Base-by-base conservation (phyloP, 73 alveolate species). In the Blepharisma stoltei region DNA sequence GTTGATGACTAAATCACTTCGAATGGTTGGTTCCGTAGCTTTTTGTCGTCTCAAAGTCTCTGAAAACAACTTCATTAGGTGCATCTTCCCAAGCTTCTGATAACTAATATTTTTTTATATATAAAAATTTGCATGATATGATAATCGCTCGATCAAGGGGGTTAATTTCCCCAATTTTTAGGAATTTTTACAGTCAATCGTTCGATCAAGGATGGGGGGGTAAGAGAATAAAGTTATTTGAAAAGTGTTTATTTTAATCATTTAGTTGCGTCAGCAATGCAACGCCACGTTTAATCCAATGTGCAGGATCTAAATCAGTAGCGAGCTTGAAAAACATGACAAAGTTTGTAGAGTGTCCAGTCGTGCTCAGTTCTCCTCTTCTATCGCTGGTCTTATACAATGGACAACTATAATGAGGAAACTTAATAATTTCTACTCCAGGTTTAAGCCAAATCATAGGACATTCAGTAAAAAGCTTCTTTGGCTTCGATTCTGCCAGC, bases 371-470 rank as follows among this genome's bases (percentile, higher is more conserved):
- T 71, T 90, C 91, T 37, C 99, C 99, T 69, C 98, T 93, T 65
- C 99, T 87, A 60, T 83, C 90, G 45, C 98, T 88, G 45, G 99
- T 96, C 92, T 96, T 96, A 90, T 96, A 96, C 54, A 96, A 85
- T 5, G 99, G 99, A 71, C 98, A 94, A 25, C 85, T 87, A 80
- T 96, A 96, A 89, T 76, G 86, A 90, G 69, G 81, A 88, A 92
- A 82, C 89, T 50, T 93, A 69, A 45, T 92, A 89, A 44, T 81
- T 90, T 83, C 84, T 87, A 86, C 45, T 92, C 95, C 84, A 78
- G 99, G 99, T 32, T 89, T 92, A 54, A 97, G 91, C 97, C 98
- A 95, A 76, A 98, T 91, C 90, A 94, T 94, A 18, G 99, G 99
- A 76, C 98, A 97, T 84, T 91, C 95, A 53, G 97, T 94, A 86